phyloP scores from a whole-genome alignment of 306 rosid genomes.

The Inga oerstediana region DNA sequence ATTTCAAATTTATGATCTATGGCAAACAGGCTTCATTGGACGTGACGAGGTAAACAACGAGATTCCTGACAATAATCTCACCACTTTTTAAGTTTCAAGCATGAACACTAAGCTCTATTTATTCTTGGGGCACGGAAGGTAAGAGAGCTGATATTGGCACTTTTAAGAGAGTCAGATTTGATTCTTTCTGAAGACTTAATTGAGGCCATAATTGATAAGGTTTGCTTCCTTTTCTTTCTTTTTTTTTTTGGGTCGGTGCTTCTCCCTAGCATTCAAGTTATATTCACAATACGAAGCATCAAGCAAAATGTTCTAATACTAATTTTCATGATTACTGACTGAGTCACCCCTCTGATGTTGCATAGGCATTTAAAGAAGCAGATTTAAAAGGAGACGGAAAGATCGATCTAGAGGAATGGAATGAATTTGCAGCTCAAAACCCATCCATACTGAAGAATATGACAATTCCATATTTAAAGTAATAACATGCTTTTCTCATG shows the following conservation, averaged over 20 bases:
- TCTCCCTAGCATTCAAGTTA: conserved; percentile 12
- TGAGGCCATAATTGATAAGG: conserved; percentile 56
- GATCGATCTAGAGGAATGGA: conserved; percentile 57
- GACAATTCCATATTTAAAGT: conserved; percentile 66
- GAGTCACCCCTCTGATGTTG: neutral
- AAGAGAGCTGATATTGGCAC: conserved; percentile 56
- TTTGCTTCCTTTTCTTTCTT: neutral
- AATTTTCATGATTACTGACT: neutral
- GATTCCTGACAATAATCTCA: neutral
- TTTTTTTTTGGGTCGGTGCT: neutral
- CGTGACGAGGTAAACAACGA: conserved; percentile 48
- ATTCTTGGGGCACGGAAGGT: conserved; percentile 38
- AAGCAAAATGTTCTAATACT: conserved; percentile 14
- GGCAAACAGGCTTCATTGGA: conserved; percentile 57
- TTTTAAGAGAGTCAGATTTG: conserved; percentile 57
- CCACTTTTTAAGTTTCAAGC: neutral
- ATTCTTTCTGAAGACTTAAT: conserved; percentile 53
- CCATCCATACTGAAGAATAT: conserved; percentile 65
- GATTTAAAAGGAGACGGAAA: conserved; percentile 63
- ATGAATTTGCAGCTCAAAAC: conserved; percentile 42
- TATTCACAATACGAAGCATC: neutral
- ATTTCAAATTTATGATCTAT: conserved; percentile 56
- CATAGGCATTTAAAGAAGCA: conserved; percentile 57
- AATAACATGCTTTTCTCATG: conserved; percentile 30
- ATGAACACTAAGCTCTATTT: neutral